Evolutionary conservation across 108 stramenopile genomes (phyloP).

Genomic region (Fragilariopsis cylindrus): DNA sequence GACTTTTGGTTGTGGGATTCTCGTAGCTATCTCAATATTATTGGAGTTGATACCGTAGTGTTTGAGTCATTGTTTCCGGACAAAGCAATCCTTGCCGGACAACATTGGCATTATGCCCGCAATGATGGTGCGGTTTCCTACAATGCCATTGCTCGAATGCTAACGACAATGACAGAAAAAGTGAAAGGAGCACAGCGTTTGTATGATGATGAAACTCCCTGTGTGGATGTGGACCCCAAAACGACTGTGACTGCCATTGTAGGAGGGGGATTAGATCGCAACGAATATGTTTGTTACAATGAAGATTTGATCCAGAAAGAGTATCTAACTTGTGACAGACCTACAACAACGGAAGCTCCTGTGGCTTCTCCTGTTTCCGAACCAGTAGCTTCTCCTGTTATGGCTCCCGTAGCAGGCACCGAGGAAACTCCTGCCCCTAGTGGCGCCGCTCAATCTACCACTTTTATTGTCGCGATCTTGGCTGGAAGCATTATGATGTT

Average conservation of each 20-base stretch:
- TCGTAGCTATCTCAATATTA: neutral
- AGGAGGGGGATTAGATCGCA: neutral
- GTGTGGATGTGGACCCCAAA: slow-evolving; percentile 2
- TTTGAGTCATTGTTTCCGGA: slow-evolving; percentile 7
- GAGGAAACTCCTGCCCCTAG: neutral
- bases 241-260: neutral
- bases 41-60: neutral
- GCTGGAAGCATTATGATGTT: too few relatives aligned
- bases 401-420: neutral
- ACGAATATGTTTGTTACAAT: slow-evolving; percentile 8
- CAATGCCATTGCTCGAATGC: neutral
- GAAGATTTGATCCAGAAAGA: slow-evolving; percentile 5
- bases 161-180: neutral
- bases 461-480: neutral
- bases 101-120: neutral
- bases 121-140: slow-evolving; percentile 10
- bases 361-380: neutral
- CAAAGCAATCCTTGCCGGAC: slow-evolving; percentile 14
- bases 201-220: neutral
- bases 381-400: slow-evolving; percentile 6
- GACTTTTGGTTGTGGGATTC: slow-evolving; percentile 22
- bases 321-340: neutral
- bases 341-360: neutral
- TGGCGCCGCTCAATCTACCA: slow-evolving; percentile 1
- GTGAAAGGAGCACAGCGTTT: neutral